Evolutionary conservation across 768 basidiomycete genomes (phyloP).

Genomic region (Hygrophorus russula): DNA sequence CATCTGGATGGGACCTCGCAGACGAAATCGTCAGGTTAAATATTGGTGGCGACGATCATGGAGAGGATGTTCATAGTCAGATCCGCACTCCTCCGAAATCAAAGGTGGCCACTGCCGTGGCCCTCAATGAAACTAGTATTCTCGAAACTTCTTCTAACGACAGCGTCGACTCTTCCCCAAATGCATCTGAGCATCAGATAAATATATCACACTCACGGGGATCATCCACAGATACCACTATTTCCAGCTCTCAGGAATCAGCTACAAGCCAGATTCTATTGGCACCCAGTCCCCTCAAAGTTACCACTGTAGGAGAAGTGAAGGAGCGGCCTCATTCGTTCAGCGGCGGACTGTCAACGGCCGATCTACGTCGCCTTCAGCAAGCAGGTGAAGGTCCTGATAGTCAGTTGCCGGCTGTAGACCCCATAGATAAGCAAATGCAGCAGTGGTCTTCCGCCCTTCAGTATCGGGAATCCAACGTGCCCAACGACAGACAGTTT

Average conservation of each 20-base stretch:
- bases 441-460: slow-evolving; percentile 39
- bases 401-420: slow-evolving; percentile 9
- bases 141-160: slow-evolving; percentile 62
- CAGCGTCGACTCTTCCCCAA: slow-evolving; percentile 66
- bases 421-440: slow-evolving; percentile 22
- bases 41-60: slow-evolving; percentile 44
- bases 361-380: slow-evolving; percentile 67
- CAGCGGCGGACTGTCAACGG: slow-evolving; percentile 63
- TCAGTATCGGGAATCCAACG: slow-evolving; percentile 34
- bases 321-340: slow-evolving; percentile 78
- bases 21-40: slow-evolving; percentile 67
- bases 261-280: slow-evolving; percentile 47
- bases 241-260: slow-evolving; percentile 48
- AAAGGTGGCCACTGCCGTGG: slow-evolving; percentile 40
- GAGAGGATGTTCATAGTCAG: slow-evolving; percentile 39
- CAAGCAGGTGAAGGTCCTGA: slow-evolving; percentile 43
- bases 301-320: slow-evolving; percentile 38
- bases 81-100: slow-evolving; percentile 62
- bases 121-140: slow-evolving; percentile 55
- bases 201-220: slow-evolving; percentile 67
- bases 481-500: slow-evolving; percentile 29
- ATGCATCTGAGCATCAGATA: slow-evolving; percentile 54
- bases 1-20: slow-evolving; percentile 59
- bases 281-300: slow-evolving; percentile 41
- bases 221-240: slow-evolving; percentile 69